Base-by-base conservation (phyloP, 495 filamentous ascomycete species). In the Monascus purpureus region DNA sequence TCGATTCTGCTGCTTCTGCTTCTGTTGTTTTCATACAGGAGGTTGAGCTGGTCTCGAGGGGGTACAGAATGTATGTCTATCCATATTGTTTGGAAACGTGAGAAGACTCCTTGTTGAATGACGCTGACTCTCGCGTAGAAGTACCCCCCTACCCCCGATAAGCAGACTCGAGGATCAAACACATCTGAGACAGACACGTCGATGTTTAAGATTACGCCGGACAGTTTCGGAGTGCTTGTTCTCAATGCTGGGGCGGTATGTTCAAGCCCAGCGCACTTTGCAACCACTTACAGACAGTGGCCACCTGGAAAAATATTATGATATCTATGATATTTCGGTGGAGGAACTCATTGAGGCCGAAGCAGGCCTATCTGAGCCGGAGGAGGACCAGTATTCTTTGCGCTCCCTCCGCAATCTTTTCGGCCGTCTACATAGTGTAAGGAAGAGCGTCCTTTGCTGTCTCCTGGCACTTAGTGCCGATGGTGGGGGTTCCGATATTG, bases 31-130 rank as follows among this genome's bases (percentile, higher is more conserved):
- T 95, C 31, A 80, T 97, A 37, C 88, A 96, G 57, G 90, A 97
- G 52, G 88, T 96, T 13, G 90, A 96, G 55, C 65, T 96, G 30
- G 88, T 96, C 8, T 88, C 88, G 24, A 72, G 88, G 42, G 90
- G 90, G 30, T 97, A 96, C 52, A 71, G 82, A 51, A 72, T 97
- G 83, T 88, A 57, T 75, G 26, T 13, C 25, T 37, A 41, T 27
- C 13, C 8, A 17, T 27, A 38, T 32, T 26, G 12, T n/a, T n/a
- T n/a, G n/a, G n/a, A n/a, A n/a, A n/a, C n/a, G n/a, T n/a, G n/a
- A n/a, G n/a, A n/a, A n/a, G n/a, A n/a, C n/a, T n/a, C n/a, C n/a
- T n/a, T n/a, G n/a, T n/a, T n/a, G n/a, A 20, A 13, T 12, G 11
- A 24, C 38, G 31, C 63, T 75, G 56, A 77, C 48, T 29, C 6